phyloP scores from a whole-genome alignment of 306 rosid species.

The Pterocarpus santalinus region DNA sequence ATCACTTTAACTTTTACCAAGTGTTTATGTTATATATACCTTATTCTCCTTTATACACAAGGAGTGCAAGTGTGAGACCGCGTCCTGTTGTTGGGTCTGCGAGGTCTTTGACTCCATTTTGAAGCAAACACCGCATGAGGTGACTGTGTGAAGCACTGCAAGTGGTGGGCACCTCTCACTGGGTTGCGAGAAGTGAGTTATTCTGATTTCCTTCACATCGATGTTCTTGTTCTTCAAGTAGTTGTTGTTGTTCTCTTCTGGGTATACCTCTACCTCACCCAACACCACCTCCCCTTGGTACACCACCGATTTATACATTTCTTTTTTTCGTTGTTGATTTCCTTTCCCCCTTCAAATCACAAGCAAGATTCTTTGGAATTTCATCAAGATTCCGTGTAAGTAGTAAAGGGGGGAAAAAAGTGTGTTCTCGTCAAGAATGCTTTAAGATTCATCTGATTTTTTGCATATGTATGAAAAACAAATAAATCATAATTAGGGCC shows the following conservation, averaged over 20 bases:
- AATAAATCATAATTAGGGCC: constrained; percentile 45
- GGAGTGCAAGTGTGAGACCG: constrained; percentile 93
- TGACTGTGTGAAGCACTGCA: constrained; percentile 93
- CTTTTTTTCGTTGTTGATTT: constrained; percentile 6
- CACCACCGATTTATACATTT: constrained; percentile 86
- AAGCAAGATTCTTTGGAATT: constrained; percentile 51
- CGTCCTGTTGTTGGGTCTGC: constrained; percentile 66
- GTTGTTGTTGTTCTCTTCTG: constrained; percentile 79
- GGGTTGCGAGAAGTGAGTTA: constrained; percentile 85
- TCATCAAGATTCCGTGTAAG: constrained; percentile 53
- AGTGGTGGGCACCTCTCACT: constrained; percentile 99
- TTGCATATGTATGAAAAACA: constrained; percentile 47
- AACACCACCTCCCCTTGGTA: constrained; percentile 84
- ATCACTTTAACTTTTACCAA: constrained; percentile 15
- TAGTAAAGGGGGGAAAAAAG: constrained; percentile 33
- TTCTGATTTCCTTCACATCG: constrained; percentile 90
- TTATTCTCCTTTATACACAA: constrained; percentile 98
- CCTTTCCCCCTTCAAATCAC: constrained; percentile 45
- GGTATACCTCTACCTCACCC: constrained; percentile 92
- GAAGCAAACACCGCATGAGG: constrained; percentile 90
- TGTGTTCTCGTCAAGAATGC: constrained; percentile 58
- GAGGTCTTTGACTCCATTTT: constrained; percentile 97
- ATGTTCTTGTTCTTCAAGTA: constrained; percentile 53
- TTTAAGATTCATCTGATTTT: constrained; percentile 74
- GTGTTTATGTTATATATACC: constrained; percentile 72